Evolutionary conservation across 2,329 filamentous ascomycete species (phyloP).

Genomic region (Shiraia sp.): DNA sequence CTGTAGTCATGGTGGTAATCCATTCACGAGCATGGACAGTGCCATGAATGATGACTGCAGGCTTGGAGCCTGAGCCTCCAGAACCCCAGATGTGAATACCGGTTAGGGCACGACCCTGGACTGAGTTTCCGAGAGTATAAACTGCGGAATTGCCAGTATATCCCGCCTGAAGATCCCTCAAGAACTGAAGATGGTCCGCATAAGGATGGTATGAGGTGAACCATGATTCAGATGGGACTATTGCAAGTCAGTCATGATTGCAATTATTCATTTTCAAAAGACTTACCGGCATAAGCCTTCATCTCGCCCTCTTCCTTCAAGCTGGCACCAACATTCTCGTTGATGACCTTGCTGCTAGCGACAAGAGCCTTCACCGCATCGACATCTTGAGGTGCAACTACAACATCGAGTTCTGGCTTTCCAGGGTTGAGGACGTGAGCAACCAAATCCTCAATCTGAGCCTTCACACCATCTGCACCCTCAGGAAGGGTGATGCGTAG

Average conservation of each 20-base stretch:
- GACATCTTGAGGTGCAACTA: slow-evolving; percentile 40
- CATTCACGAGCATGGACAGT: slow-evolving; percentile 44
- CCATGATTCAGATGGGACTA: slow-evolving; percentile 40
- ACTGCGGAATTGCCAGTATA: slow-evolving; percentile 40
- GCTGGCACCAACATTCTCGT: slow-evolving; percentile 40
- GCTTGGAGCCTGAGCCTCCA: slow-evolving; percentile 42
- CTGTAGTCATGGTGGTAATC: slow-evolving; percentile 30
- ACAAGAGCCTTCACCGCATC: slow-evolving; percentile 34
- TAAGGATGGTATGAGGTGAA: slow-evolving; percentile 44
- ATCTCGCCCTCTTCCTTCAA: slow-evolving; percentile 37
- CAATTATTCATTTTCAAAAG: background rate
- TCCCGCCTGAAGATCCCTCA: slow-evolving; percentile 37
- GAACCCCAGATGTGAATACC: slow-evolving; percentile 46
- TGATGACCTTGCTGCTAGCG: slow-evolving; percentile 32
- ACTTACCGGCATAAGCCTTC: slow-evolving; percentile 31
- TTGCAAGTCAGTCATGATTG: slow-evolving; percentile 2
- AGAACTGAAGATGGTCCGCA: slow-evolving; percentile 39
- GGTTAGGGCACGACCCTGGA: slow-evolving; percentile 37
- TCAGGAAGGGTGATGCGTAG: slow-evolving; percentile 30
- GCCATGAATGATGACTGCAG: slow-evolving; percentile 39
- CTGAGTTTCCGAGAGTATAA: slow-evolving; percentile 36
- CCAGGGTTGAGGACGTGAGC: slow-evolving; percentile 40
- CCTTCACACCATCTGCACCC: slow-evolving; percentile 26
- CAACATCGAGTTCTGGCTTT: slow-evolving; percentile 37
- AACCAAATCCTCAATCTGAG: slow-evolving; percentile 35